Evolutionary conservation across 306 rosid species (phyloP).

Genomic region (Castanea sativa): DNA sequence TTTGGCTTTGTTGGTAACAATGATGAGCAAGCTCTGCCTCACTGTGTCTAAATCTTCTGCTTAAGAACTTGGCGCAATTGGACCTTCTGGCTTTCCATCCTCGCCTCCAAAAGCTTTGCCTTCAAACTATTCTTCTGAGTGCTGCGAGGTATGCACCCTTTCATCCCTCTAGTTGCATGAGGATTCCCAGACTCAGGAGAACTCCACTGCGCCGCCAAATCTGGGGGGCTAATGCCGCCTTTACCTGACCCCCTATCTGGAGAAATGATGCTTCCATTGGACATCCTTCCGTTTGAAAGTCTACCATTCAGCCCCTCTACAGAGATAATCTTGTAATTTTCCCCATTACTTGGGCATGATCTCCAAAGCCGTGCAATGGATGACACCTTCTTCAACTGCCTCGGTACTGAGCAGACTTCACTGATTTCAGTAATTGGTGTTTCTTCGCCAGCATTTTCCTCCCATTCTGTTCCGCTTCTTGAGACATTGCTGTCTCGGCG

Average conservation of each 20-base stretch:
- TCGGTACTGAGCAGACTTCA: conserved; percentile 65
- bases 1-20: conserved; percentile 20
- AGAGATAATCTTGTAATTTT: conserved; percentile 61
- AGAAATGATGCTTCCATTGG: conserved; percentile 53
- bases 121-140: conserved; percentile 77
- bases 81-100: conserved; percentile 78
- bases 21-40: conserved; percentile 24
- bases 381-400: conserved; percentile 70
- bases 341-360: conserved; percentile 69
- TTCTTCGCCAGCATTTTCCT: conserved; percentile 55
- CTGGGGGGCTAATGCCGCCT: conserved; percentile 67
- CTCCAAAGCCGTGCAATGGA: conserved; percentile 78
- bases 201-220: conserved; percentile 60
- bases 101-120: conserved; percentile 85
- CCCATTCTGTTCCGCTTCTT: conserved; percentile 69
- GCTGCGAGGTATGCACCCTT: conserved; percentile 74
- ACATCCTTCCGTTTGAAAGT: conserved; percentile 71
- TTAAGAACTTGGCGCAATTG: conserved; percentile 87
- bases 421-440: conserved; percentile 70
- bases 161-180: conserved; percentile 58
- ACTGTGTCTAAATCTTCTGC: conserved; percentile 62
- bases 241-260: conserved; percentile 61
- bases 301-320: conserved; percentile 66
- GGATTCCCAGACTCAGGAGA: conserved; percentile 63
- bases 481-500: conserved; percentile 50